Conservation (phyloP, 805 yeast species). For the Lachancea lanzarotensis region DNA sequence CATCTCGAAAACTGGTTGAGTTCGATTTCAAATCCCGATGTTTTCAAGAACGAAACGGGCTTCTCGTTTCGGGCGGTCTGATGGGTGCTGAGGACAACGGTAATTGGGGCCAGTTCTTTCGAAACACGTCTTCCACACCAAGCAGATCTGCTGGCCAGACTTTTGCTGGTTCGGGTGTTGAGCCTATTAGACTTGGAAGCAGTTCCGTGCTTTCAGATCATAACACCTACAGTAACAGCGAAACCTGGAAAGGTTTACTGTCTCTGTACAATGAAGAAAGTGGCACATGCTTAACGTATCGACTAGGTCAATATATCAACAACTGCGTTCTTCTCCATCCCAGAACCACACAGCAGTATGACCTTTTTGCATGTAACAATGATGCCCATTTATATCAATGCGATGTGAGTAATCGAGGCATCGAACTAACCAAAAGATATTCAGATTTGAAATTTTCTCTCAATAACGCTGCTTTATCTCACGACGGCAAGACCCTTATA, state of each 20-base stretch:
- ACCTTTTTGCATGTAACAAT: conserved; percentile 73
- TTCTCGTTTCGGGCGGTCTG: conserved; percentile 48
- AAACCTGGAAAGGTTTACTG: conserved; percentile 46
- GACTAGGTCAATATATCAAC: conserved; percentile 76
- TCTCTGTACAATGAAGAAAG: conserved; percentile 42
- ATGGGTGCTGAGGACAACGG: conserved; percentile 35
- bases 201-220: conserved; percentile 22
- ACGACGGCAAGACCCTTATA: conserved; percentile 50
- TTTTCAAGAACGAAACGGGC: conserved; percentile 50
- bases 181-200: conserved; percentile 28
- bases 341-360: conserved; percentile 39
- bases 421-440: conserved; percentile 37
- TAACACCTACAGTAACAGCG: conserved; percentile 27
- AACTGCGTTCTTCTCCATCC: conserved; percentile 61
- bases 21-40: conserved; percentile 68
- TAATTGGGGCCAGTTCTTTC: conserved; percentile 8
- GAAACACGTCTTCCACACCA: conserved; percentile 1
- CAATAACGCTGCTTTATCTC: conserved; percentile 67
- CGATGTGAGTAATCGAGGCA: conserved; percentile 46
- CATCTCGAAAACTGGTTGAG: conserved; percentile 36
- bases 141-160: not conserved
- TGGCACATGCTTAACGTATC: conserved; percentile 42
- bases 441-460: conserved; percentile 57
- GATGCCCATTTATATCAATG: conserved; percentile 66
- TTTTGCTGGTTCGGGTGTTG: conserved; percentile 11